Base-by-base conservation (phyloP, 2,329 filamentous ascomycete species). In the Westerdykella sp. region DNA sequence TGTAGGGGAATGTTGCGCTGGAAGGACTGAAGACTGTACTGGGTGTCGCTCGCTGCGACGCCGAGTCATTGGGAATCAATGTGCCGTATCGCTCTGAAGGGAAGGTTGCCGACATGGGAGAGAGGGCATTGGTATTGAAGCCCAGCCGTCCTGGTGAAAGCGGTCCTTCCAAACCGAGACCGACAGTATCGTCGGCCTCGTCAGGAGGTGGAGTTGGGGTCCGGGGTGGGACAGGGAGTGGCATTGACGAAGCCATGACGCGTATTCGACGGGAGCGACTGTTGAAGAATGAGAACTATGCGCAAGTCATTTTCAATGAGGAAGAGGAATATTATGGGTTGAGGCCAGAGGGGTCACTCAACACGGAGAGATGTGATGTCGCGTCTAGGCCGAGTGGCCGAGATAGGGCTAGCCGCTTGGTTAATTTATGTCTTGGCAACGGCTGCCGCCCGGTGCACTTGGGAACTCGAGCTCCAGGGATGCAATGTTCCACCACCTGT, bases 141-240 rank as follows among this genome's bases (percentile, higher is more conserved):
- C 54, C 58, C 41, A 58, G 44, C 32, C 50, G 46, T 14, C 50
- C 47, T 15, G 53, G 49, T 30, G 63, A 56, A 40, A 61, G 49
- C 40, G 55, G 50, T 44, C 55, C 48, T 42, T 62, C 59, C 37
- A 68, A 28, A 42, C 65, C 64, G 34, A 65, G 59, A 40, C 62
- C 65, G 37, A 60, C 53, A 12, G 54, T 41, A 28, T 56, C 47
- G 30, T 58, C 56, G 52, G 74, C 70, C 51, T 79, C 75, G 42
- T 73, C 71, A 57, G 76, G 73, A 50, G 80, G 80, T 52, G 81
- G 81, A 54, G 81, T 82, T 11, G 80, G 80, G 25, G 81, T 83
- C 53, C 78, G 73, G 43, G 81, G 80, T 47, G 79, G 80, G 34
- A 75, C 64, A 44, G 78, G 78, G 49, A 80, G 73, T 40, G 79